phyloP scores from a whole-genome alignment of 2,329 filamentous ascomycete genomes.

The Sporothrix humicola region DNA sequence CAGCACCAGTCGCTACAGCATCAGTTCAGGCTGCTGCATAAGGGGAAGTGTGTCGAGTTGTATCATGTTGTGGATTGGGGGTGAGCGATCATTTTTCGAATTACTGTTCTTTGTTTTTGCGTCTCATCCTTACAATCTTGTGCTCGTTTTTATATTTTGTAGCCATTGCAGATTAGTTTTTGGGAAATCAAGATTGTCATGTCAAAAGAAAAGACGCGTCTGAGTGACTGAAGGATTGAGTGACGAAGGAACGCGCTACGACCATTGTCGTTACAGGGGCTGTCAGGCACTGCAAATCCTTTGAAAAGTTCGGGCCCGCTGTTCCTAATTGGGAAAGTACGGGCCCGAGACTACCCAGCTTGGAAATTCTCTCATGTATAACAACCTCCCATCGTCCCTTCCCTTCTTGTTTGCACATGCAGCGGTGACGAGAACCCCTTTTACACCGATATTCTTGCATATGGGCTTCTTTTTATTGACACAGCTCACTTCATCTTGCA shows the following conservation, averaged over 20 bases:
- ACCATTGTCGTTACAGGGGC: background rate
- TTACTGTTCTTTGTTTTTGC: too few relatives aligned
- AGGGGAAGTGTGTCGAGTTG: background rate
- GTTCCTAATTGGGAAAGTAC: constrained; percentile 20
- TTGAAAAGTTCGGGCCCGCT: background rate
- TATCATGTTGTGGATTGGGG: background rate
- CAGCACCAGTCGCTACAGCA: background rate
- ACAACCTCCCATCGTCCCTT: constrained; percentile 11
- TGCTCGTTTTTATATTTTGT: background rate
- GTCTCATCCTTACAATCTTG: background rate
- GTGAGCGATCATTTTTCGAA: background rate
- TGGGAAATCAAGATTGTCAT: background rate
- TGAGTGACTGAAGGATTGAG: background rate
- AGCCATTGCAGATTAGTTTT: background rate
- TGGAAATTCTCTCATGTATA: constrained; percentile 15
- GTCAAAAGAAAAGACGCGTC: background rate
- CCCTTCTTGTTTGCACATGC: background rate
- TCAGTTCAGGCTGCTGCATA: constrained; percentile 27
- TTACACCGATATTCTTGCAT: background rate
- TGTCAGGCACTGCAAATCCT: background rate
- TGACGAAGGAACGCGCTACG: background rate
- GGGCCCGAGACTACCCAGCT: constrained; percentile 27
- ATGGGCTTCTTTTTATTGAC: background rate
- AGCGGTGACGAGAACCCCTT: background rate
- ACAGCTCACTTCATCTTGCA: too few relatives aligned